These are phyloP conservation scores for Penicillium sp. DNA, from an alignment of 2,329 filamentous ascomycete genomes.

Conservation along the genomic window DNA sequence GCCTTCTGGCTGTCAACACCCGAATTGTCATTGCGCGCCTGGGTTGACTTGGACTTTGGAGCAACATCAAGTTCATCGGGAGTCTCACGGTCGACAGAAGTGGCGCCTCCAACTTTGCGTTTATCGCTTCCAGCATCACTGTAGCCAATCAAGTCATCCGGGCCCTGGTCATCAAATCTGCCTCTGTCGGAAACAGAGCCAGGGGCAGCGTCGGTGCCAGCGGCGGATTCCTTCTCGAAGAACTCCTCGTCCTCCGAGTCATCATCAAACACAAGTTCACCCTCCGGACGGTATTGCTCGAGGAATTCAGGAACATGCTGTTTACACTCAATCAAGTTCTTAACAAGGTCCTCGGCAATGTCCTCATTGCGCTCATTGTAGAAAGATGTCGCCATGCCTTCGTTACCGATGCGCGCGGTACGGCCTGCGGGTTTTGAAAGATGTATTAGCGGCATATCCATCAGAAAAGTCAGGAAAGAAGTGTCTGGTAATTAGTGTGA, in stretches of 20 bases:
- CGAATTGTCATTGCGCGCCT: too few species aligned
- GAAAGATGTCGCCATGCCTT: slow-evolving; percentile 82
- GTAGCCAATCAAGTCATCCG: too few species aligned
- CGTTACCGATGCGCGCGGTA: slow-evolving; percentile 87
- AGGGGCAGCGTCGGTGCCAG: neutral
- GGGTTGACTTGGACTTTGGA: neutral
- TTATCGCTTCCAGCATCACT: neutral
- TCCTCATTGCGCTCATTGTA: slow-evolving; percentile 74
- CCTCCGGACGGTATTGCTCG: slow-evolving; percentile 50
- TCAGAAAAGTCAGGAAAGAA: neutral
- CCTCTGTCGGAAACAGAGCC: neutral
- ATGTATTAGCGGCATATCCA: neutral
- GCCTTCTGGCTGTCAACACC: neutral
- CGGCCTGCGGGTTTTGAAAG: slow-evolving; percentile 56
- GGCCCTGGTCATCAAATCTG: neutral
- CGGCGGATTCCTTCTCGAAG: slow-evolving; percentile 8
- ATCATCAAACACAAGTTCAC: slow-evolving; percentile 51
- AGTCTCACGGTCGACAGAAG: neutral
- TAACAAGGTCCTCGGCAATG: slow-evolving; percentile 69
- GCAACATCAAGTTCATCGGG: too few species aligned
- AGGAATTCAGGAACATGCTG: slow-evolving; percentile 83
- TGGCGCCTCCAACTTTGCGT: neutral
- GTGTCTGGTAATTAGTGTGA: neutral
- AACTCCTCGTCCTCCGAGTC: slow-evolving; percentile 50
- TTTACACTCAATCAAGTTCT: slow-evolving; percentile 73